Base-by-base conservation (phyloP, 2,329 filamentous ascomycete genomes). In the Epichloe amarillans region DNA sequence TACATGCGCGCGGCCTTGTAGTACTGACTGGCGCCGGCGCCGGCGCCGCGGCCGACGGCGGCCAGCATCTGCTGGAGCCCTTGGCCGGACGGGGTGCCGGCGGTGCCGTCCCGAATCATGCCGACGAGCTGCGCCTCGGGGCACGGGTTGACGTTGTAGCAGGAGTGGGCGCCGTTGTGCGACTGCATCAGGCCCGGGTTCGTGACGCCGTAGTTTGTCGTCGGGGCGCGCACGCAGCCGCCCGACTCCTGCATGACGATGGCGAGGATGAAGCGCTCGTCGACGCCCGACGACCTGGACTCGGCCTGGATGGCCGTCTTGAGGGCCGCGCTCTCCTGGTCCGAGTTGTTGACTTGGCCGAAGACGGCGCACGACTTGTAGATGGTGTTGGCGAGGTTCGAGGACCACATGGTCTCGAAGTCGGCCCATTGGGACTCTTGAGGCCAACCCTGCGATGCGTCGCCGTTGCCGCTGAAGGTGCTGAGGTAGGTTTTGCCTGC, bases 1-100 rank as follows among this genome's bases (percentile, higher is more conserved):
- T 76, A 76, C 37, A 70, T 66, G 36, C 72, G 63, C n/a, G 72
- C 69, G 0, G 69, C 72, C 46, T 62, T 66, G 59, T 75, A 76
- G 61, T 66, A 74, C 17, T 50, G 55, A 40, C 5, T 5, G 17
- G 41, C 47, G 47, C 5, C 12, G 17, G 30, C 47, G 19, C 21
- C 15, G 58, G 36, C 38, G 14, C 19, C 15, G 57, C 58, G 5
- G 58, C 60, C 15, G 62, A 51, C 50, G 65, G 52, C 21, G 56
- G 57, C 42, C 72, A 54, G 48, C 61, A 62, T 53, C 72, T 67
- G 39, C 62, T 61, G n/a, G 14, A 76, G 61, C 1, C 72, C 73
- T 23, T 70, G 68, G 4, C 69, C 70, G 17, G 61, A 58, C 4
- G 61, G 50, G 8, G 71, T 70, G 35, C 72, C 72, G 5, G 57